These are phyloP conservation scores for Letharia lupina DNA, from an alignment of 495 filamentous ascomycete genomes.

Conservation along the genomic window DNA sequence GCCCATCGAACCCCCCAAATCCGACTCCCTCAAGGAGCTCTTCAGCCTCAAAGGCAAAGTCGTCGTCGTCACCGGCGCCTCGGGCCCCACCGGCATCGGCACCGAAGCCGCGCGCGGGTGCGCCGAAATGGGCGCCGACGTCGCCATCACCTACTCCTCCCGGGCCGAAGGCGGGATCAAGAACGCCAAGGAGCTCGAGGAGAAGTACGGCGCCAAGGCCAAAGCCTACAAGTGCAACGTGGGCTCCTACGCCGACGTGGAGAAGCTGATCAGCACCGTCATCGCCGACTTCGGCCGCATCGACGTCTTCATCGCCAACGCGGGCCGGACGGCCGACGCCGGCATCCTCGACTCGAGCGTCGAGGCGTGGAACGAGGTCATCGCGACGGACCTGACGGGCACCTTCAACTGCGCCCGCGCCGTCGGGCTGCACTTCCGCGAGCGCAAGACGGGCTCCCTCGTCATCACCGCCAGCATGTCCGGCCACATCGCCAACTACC, in stretches of 20 bases:
- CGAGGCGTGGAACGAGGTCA: constrained; percentile 58
- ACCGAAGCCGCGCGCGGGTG: constrained; percentile 65
- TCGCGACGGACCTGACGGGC: constrained; percentile 55
- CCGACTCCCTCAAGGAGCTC: constrained; percentile 52
- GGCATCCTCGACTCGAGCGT: constrained; percentile 57
- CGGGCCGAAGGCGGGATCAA: constrained; percentile 24
- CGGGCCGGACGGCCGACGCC: constrained; percentile 53
- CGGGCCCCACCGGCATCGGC: constrained; percentile 60
- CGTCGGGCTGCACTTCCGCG: constrained; percentile 54
- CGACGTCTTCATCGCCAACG: constrained; percentile 62
- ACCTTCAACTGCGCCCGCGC: constrained; percentile 64
- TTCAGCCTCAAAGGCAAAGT: constrained; percentile 68
- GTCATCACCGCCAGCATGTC: constrained; percentile 61
- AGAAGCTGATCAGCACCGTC: constrained; percentile 34
- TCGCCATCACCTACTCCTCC: constrained; percentile 62
- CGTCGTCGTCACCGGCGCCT: constrained; percentile 62
- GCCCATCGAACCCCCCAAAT: constrained; percentile 51
- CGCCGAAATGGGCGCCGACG: constrained; percentile 63
- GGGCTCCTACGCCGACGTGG: constrained; percentile 21
- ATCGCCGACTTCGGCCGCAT: constrained; percentile 57
- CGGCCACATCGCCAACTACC: constrained; percentile 69
- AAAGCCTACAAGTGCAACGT: constrained; percentile 51
- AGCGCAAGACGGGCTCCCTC: constrained; percentile 51
- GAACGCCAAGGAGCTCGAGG: constrained; percentile 24
- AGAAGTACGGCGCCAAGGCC: constrained; percentile 48